Evolutionary conservation across 768 basidiomycete species (phyloP), one percentile per base, ranked within the genome.

Genomic region (Boletus patriciae): DNA sequence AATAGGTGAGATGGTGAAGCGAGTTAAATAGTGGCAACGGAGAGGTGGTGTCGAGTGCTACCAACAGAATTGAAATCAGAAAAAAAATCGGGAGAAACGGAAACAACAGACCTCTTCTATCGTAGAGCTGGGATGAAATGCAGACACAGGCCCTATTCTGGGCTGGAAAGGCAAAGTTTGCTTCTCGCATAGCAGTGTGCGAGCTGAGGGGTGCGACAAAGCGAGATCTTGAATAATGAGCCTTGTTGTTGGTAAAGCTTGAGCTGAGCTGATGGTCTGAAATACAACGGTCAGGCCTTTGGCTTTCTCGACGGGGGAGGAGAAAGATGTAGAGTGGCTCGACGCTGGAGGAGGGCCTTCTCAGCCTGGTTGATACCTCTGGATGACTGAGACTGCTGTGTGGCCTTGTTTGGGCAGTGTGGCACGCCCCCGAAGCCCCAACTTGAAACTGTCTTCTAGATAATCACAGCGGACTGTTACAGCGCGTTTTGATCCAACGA

Each of bases 71-170:
- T 19, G 41, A 54, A 46, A 61, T 64, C 49, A 54, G 37, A 3
- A 25, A 29, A 31, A 29, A 27, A 23, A 5, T 0, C 25, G 23
- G 42, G 57, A 43, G 41, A n/a, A 52, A 18, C 5, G 8, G 27
- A 42, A 44, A 23, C 21, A 18, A 77, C 86, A 55, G 58, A 94
- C 95, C 95, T 80, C 96, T 76, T 65, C 96, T 79, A 76, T 98
- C 95, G 66, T 98, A 98, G 7, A 98, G 81, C 75, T 95, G 90
- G 3, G 93, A 90, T 6, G 93, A 91, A 57, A 98, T 97, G 64
- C 91, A 93, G 46, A 98, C 91, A 66, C 88, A 92, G 7, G 95
- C 95, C 77, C 94, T 86, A 77, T 95, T 95, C 80, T 95, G 94
- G 45, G 86, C 85, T 18, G 94, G 92, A 78, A 95, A 96, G 19